Conservation (phyloP, 768 basidiomycete genomes). For the Phanerodontia chrysosporium region DNA sequence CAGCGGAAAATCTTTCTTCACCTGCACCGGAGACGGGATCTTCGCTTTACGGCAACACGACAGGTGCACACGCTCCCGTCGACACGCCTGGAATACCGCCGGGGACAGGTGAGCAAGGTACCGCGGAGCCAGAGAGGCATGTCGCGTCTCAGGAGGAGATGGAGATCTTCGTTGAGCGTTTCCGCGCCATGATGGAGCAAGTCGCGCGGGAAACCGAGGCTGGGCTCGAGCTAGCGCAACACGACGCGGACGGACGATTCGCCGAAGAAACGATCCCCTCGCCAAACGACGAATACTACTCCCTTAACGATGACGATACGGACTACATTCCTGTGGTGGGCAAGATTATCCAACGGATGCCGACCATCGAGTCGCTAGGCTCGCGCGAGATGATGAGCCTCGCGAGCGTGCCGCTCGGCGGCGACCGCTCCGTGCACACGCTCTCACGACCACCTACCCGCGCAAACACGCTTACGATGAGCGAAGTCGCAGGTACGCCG, state of each 20-base stretch:
- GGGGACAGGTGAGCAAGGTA: background rate
- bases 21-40: background rate
- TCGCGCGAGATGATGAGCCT: slow-evolving; percentile 48
- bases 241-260: slow-evolving; percentile 10
- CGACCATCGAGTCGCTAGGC: slow-evolving; percentile 76
- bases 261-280: slow-evolving; percentile 16
- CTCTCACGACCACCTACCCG: slow-evolving; percentile 25
- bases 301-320: slow-evolving; percentile 31
- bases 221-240: slow-evolving; percentile 34
- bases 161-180: slow-evolving; percentile 44
- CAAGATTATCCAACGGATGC: slow-evolving; percentile 66
- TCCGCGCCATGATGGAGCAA: slow-evolving; percentile 46
- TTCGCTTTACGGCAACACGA: background rate
- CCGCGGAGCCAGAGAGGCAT: background rate
- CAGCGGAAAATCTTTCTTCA: background rate
- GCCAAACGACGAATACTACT: slow-evolving; percentile 1
- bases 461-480: slow-evolving; percentile 22
- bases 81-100: background rate
- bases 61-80: background rate
- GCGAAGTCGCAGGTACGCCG: slow-evolving; percentile 15
- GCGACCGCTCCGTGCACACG: slow-evolving; percentile 8
- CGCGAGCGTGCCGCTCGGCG: slow-evolving; percentile 14
- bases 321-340: slow-evolving; percentile 60
- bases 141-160: slow-evolving; percentile 28
- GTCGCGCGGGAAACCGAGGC: slow-evolving; percentile 52